Evolutionary conservation across 768 basidiomycete genomes (phyloP), one percentile per base, ranked within the genome.

Genomic region (Mycena albidolilacea): DNA sequence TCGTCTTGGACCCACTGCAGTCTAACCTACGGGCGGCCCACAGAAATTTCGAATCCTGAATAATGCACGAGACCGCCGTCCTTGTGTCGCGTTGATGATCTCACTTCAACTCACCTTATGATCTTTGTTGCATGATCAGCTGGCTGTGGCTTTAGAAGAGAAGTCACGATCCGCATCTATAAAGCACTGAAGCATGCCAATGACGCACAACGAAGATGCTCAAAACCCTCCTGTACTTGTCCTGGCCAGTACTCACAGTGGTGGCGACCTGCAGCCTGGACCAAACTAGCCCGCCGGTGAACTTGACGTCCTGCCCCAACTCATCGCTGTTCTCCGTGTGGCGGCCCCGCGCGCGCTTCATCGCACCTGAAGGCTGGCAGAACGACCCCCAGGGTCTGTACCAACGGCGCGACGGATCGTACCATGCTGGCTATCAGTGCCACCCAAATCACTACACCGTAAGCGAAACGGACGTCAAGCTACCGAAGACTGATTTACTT

Each of bases 311-410:
- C 19, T 69, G 72, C 68, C 72, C 67, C 15, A 14, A 21, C 46
- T 73, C 72, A 23, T 73, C 72, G 48, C 21, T 73, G 41, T 73
- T 73, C 68, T 60, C 55, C 19, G 72, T 73, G 6, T 73, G 72
- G 72, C 72, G 72, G 10, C 72, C 67, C 3, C 55, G 68, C 2
- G 72, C 72, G 11, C 67, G 72, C 1, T 73, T 69, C 54, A 69
- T 69, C 21, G 72, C 58, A 11, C 72, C 72, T 3, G 72, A 73
- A 57, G 72, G 72, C 1, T 73, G 72, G 72, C 23, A 38, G 50
- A 73, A 73, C 41, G 72, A 73, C 43, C 72, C 72, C 3, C 72
- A 73, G 17, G 72, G 72, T 43, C 41, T 73, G 38, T 73, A 23
- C 57, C 72, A 73, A 37, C 72, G 72, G 15, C 39, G 41, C 48